Conservation (phyloP, 345 rosid species). For the Brassica cretica region DNA sequence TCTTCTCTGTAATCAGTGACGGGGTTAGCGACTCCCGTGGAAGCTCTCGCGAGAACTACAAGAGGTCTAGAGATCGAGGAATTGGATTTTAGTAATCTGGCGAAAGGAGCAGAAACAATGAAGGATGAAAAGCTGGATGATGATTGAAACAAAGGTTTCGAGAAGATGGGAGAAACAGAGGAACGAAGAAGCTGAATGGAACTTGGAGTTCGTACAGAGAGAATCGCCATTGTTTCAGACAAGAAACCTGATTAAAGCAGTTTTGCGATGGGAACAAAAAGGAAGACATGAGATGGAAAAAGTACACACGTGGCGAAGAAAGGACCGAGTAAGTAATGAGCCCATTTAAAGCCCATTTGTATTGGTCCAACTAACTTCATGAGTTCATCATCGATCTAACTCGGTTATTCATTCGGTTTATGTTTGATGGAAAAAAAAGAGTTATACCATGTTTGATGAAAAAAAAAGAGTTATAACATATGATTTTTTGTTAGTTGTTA, state of each 20-base stretch:
- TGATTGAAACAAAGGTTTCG: constrained; percentile 12
- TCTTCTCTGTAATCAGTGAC: constrained; percentile 28
- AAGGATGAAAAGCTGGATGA: neutral
- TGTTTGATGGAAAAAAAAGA: neutral
- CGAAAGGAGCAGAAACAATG: constrained; percentile 6
- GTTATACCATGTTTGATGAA: neutral
- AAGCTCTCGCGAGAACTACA: constrained; percentile 40
- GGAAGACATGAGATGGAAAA: neutral
- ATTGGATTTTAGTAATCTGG: constrained; percentile 2
- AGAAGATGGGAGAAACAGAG: constrained; percentile 6
- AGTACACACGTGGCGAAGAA: constrained; percentile 25
- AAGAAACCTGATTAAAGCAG: neutral
- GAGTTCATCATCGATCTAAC: neutral
- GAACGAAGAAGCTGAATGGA: constrained; percentile 26
- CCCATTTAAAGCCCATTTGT: neutral
- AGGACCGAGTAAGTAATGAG: constrained; percentile 4
- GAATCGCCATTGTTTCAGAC: constrained; percentile 34
- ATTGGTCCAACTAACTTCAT: neutral
- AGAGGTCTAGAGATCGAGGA: constrained; percentile 11
- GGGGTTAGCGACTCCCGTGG: constrained; percentile 37
- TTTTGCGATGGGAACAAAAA: neutral
- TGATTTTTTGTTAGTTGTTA: neutral
- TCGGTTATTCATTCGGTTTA: neutral
- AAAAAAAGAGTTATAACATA: neutral
- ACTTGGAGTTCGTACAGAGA: constrained; percentile 34